phyloP scores from a whole-genome alignment of 2,329 filamentous ascomycete species.

The Xylaria arbuscula region DNA sequence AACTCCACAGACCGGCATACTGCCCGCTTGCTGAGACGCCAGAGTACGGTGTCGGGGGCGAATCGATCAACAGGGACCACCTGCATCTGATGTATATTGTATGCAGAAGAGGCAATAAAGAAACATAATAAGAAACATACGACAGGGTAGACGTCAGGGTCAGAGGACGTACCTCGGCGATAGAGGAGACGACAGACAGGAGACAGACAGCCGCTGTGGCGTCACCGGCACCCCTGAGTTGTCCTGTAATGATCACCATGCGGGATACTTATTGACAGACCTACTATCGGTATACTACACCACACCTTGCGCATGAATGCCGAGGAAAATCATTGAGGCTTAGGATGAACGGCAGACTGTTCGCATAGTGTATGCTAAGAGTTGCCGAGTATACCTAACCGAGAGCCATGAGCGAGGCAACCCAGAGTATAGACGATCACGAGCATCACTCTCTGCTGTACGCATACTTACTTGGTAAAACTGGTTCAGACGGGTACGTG shows the following conservation, averaged over 20 bases:
- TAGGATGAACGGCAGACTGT: slow-evolving; percentile 25
- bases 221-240: slow-evolving; percentile 16
- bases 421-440: neutral
- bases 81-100: slow-evolving; percentile 15
- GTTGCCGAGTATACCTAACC: neutral
- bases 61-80: slow-evolving; percentile 12
- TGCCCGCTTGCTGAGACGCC: slow-evolving; percentile 21
- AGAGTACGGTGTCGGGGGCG: slow-evolving; percentile 1
- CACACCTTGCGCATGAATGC: slow-evolving; percentile 27
- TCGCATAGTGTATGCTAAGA: slow-evolving; percentile 8
- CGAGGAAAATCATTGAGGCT: slow-evolving; percentile 30
- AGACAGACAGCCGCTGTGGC: slow-evolving; percentile 9
- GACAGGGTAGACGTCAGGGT: slow-evolving; percentile 11
- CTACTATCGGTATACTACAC: too few species aligned
- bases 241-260: neutral
- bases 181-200: slow-evolving; percentile 2
- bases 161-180: slow-evolving; percentile 22
- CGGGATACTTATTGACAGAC: neutral
- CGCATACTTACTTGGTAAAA: neutral
- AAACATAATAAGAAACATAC: slow-evolving; percentile 23
- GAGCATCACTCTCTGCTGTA: neutral
- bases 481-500: neutral
- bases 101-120: neutral
- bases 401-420: neutral
- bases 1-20: slow-evolving; percentile 2